Conservation (phyloP, 2,329 filamentous ascomycete species). For the Immersiporthe knoxdaviesiana region DNA sequence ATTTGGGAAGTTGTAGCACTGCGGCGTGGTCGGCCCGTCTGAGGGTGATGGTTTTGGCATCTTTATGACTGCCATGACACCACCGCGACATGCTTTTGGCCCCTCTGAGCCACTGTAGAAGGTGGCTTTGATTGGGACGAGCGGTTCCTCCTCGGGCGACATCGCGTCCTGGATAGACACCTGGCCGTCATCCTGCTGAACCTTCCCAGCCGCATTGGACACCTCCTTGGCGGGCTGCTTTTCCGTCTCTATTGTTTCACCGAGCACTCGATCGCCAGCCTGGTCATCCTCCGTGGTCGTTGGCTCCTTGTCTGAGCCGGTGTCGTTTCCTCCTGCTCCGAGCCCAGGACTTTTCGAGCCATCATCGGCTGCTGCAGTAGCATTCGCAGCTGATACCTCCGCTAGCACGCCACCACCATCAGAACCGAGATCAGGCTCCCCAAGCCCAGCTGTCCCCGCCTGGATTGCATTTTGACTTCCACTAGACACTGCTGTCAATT, state of each 20-base stretch:
- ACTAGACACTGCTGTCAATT: conserved; percentile 15
- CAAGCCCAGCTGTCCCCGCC: conserved; percentile 3
- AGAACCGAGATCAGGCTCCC: background rate
- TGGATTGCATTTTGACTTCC: background rate
- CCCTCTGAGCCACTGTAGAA: conserved; percentile 45
- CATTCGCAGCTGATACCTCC: background rate
- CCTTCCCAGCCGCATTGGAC: background rate
- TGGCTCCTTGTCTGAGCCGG: background rate
- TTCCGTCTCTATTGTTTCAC: background rate
- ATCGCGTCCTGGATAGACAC: conserved; percentile 47
- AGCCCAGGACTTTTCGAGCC: background rate
- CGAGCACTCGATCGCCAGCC: background rate
- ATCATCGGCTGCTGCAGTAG: background rate
- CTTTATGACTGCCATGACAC: conserved; percentile 35
- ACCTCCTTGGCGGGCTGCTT: background rate
- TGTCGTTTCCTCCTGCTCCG: background rate
- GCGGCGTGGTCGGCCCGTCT: conserved; percentile 34
- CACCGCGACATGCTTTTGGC: conserved; percentile 42
- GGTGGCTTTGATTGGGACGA: conserved; percentile 52
- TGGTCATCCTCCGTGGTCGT: background rate
- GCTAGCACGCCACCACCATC: background rate
- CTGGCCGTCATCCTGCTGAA: conserved; percentile 36
- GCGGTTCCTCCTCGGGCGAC: conserved; percentile 45
- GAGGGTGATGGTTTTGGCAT: conserved; percentile 35
- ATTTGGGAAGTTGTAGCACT: conserved; percentile 41